Conservation (phyloP, 73 alveolate species). For the Symbiodinium pilosum region DNA sequence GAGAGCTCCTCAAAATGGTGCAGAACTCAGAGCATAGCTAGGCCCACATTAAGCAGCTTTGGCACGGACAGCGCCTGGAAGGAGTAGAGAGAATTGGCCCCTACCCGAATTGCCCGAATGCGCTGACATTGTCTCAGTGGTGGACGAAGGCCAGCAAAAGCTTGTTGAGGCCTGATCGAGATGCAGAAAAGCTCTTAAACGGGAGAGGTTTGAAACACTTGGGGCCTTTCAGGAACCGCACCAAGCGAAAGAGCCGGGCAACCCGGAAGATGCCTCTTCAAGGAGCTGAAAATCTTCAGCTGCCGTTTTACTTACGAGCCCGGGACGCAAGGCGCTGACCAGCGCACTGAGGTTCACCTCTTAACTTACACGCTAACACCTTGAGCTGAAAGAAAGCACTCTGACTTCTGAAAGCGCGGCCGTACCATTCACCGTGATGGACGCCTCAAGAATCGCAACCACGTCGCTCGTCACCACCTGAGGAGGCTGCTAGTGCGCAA, state of each 20-base stretch:
- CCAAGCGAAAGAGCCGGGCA: constrained; percentile 96
- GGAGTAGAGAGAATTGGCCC: background rate
- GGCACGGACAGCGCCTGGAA: constrained; percentile 95
- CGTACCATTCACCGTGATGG: background rate
- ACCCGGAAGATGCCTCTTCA: constrained; percentile 95
- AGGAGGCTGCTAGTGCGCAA: background rate
- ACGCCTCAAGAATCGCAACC: constrained; percentile 44
- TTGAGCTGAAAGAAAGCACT: background rate
- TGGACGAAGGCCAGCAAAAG: constrained; percentile 95
- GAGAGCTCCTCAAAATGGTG: background rate
- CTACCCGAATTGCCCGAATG: constrained; percentile 10
- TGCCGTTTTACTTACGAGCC: background rate
- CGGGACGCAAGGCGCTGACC: constrained; percentile 95
- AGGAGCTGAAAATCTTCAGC: background rate
- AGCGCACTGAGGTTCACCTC: constrained; percentile 94
- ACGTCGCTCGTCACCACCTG: constrained; percentile 62
- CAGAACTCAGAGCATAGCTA: background rate
- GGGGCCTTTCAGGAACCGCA: constrained; percentile 96
- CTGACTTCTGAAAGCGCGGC: background rate
- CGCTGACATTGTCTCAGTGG: background rate
- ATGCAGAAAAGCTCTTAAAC: too few relatives aligned
- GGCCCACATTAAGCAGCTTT: constrained; percentile 95
- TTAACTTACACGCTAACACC: constrained; percentile 28
- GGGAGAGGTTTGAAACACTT: background rate
- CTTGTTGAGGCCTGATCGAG: constrained; percentile 77